A percentile compares a stretch with the other conserved stretches of the same genome.
Conservation (phyloP, 257 asterid species). For the Ballota nigra region DNA sequence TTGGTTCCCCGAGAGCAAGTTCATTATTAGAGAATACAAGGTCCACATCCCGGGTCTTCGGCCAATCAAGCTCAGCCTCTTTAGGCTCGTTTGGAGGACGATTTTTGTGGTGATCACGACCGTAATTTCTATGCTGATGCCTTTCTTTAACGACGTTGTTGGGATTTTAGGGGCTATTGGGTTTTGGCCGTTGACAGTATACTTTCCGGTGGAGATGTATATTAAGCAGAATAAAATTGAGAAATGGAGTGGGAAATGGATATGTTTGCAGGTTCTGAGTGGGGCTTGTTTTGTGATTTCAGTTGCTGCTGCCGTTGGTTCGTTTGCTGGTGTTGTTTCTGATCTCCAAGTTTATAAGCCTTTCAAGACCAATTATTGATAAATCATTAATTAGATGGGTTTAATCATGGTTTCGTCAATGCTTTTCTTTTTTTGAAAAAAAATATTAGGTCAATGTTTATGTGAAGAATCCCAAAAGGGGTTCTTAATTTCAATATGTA, state of each 20-base stretch:
- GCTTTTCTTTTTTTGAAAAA: neutral
- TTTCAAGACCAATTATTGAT: constrained; percentile 35
- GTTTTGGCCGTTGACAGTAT: constrained; percentile 48
- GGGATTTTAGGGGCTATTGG: constrained; percentile 45
- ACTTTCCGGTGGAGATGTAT: constrained; percentile 52
- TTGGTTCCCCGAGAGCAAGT: constrained; percentile 30
- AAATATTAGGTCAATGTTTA: constrained; percentile 1
- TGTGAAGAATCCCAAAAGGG: constrained; percentile 7
- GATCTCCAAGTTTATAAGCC: constrained; percentile 39
- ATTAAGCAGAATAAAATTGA: constrained; percentile 30
- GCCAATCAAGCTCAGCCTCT: constrained; percentile 26
- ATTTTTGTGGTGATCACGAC: constrained; percentile 34
- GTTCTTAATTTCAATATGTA: constrained; percentile 11
- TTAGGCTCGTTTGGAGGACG: constrained; percentile 45
- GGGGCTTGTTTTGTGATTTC: constrained; percentile 41
- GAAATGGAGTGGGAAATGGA: constrained; percentile 42
- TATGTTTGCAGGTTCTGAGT: constrained; percentile 37
- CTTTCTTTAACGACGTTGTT: constrained; percentile 46
- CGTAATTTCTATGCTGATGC: constrained; percentile 46
- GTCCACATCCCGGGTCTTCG: constrained; percentile 27
- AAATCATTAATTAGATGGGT: neutral
- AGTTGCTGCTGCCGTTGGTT: constrained; percentile 52
- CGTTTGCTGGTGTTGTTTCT: constrained; percentile 43
- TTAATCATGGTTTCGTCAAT: too few species aligned
- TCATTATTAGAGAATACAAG: constrained; percentile 31